Base-by-base conservation (phyloP, 257 asterid species). In the Salvia splendens region DNA sequence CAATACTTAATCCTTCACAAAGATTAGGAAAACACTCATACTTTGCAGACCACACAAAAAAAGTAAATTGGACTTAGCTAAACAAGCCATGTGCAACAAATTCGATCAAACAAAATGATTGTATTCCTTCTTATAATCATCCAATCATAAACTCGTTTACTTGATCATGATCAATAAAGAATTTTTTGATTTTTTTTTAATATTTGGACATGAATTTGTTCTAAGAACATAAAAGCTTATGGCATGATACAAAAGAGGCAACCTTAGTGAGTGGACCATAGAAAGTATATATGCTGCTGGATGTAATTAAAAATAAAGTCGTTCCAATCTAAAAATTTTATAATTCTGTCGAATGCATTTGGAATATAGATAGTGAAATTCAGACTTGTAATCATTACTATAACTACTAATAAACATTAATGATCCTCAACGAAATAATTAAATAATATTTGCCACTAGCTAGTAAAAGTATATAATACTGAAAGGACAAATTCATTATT, bases 401-500 rank as follows among this genome's bases (percentile, higher is more conserved):
- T 56, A 72, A 46, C 64, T 63, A 61, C 56, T 64, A 50, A 47
- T 30, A 56, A 43, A 49, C 65, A 68, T 43, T 12, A 41, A 41
- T 16, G 79, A 58, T 50, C 71, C 46, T 64, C 40, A 53, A 54
- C 41, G 24, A 60, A 61, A 62, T 62, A 42, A 6, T 62, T 6
- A 42, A 1, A 7, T 40, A 24, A 24, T 24, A 24, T 51, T 66
- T 66, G 64, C 57, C 20, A 9, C 17, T 61, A 24, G 30, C 30
- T 24, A 24, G 30, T 24, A 17, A n/a, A n/a, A 17, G 20, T 17
- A 42, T 64, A 40, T 32, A 56, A 63, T 51, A 20, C 15, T 55
- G 74, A 66, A 74, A 53, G 60, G 41, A 51, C 68, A 61, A 45
- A 67, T 32, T 51, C 28, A 24, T 5, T 58, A 48, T n/a, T 61